phyloP scores from a whole-genome alignment of 2,329 filamentous ascomycete species.

The Emmonsiellopsis sp. region DNA sequence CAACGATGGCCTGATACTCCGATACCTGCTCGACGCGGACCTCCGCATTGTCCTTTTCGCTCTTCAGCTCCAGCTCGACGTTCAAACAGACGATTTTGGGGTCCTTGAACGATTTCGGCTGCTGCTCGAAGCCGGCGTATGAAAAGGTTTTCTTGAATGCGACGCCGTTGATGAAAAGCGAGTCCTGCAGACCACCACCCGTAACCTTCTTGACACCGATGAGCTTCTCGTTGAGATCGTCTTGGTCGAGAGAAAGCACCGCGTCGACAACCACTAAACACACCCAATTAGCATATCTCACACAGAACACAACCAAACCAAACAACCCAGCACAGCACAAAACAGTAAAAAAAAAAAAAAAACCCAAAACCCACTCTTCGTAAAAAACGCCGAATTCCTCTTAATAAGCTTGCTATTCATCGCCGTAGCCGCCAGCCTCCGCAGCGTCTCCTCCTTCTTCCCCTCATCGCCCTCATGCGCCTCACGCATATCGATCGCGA shows the following conservation, averaged over 20 bases:
- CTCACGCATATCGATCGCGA: conserved; percentile 59
- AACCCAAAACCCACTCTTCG: conserved; percentile 63
- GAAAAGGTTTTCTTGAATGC: conserved; percentile 99
- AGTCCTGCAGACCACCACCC: conserved; percentile 90
- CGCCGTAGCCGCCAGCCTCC: conserved; percentile 83
- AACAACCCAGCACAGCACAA: neutral
- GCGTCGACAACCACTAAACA: conserved; percentile 87
- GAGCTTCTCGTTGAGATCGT: conserved; percentile 93
- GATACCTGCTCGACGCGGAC: conserved; percentile 96
- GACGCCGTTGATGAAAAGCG: conserved; percentile 92
- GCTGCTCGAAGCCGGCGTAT: conserved; percentile 97
- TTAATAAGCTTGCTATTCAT: conserved; percentile 99
- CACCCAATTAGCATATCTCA: conserved; percentile 4
- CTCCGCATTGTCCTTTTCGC: conserved; percentile 98
- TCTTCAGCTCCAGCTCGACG: conserved; percentile 96
- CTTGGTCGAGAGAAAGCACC: conserved; percentile 88
- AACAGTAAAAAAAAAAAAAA: neutral
- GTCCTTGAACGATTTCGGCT: conserved; percentile 88
- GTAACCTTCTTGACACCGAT: conserved; percentile 98
- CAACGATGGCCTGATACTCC: conserved; percentile 98
- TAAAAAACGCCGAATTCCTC: conserved; percentile 93
- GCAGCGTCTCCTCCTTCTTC: conserved; percentile 79
- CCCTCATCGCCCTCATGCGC: conserved; percentile 73
- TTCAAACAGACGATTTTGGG: conserved; percentile 97
- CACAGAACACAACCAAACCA: neutral